Evolutionary conservation across 2,329 filamentous ascomycete species (phyloP), one percentile per base, ranked within the genome.

Genomic region (Aspergillus fumigatiaffinis): DNA sequence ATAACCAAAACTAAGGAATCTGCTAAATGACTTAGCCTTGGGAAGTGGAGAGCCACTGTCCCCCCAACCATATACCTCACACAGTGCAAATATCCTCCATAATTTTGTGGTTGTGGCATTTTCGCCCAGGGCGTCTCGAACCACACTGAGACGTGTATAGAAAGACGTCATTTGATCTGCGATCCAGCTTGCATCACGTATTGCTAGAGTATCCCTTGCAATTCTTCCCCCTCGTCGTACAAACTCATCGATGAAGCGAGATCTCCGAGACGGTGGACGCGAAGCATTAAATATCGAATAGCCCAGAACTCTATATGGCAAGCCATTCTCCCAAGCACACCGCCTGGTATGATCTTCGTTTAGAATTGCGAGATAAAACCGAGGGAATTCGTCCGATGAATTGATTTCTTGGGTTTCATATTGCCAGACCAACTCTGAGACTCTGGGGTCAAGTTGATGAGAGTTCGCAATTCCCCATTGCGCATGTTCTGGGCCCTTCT

Each of bases 311-410:
- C 85, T 77, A 32, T 84, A 73, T 7, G 67, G 55, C 26, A 74
- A 77, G 54, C 83, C 83, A 56, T 80, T 75, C 53, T 79, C 77
- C 84, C 85, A 87, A 17, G 83, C 82, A 63, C 80, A 86, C 47
- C 79, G 78, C 29, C 80, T 78, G n/a, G 70, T 66, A 20, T 81
- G 80, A 56, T 79, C 81, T 60, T 88, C 85, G 9, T 86, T 73
- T 0, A 91, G 70, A 23, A 87, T 78, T 0, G 87, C 86, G 0
- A 92, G 78, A 68, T 88, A 92, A 12, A 90, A 79, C 44, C 80
- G 73, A 12, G 73, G 65, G 1, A 62, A 57, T 2, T 71, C 60
- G 2, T 55, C 56, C 20, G 53, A 44, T 4, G 63, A 41, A 49
- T 64, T 61, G 5, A 65, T 53, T 29, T 60, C 58, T 17, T 65